Base-by-base conservation (phyloP, 2,329 filamentous ascomycete genomes). In the Penicillium sp. region DNA sequence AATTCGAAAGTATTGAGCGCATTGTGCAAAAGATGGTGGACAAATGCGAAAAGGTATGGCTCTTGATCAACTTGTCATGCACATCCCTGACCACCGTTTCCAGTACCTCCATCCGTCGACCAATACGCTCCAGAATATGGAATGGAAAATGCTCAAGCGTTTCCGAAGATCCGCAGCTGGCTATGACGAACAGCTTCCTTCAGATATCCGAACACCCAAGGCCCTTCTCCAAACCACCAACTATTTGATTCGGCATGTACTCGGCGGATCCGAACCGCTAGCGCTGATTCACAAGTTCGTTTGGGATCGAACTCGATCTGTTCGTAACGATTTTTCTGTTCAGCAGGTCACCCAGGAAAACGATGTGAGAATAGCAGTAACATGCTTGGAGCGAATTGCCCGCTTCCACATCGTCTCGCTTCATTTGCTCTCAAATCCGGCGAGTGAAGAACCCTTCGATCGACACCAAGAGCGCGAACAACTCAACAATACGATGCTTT, bases 271-370 rank as follows among this genome's bases (percentile, higher is more conserved):
- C 19, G 76, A 81, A 16, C 71, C 75, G 28, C 72, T 85, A 47
- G 78, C 74, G 1, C 67, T 77, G n/a, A 78, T 86, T 11, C 83
- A 87, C 63, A 80, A 81, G 56, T 88, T 87, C 67, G 79, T 87
- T 23, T 88, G 85, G 85, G 85, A 87, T 65, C 79, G 85, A 16
- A 87, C 84, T 29, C 79, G 85, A 43, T 84, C 83, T 5, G 81
- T 88, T 54, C 80, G 85, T 36, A 87, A 87, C 63, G 85, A 88
- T 66, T 83, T 87, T 47, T 83, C 83, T 2, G 85, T 87, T 18
- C 84, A 87, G 67, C 81, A 84, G 63, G 72, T 86, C 53, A 81
- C 79, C 7, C 81, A 80, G 56, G 68, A 74, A n/a, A 73, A 77
- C n/a, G 81, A 87, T 64, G 77, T 87, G 31, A 71, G 74, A 43